A percentile compares a stretch with the other conserved stretches of the same genome.
Evolutionary conservation across 2,329 filamentous ascomycete species (phyloP).

Genomic region (Nectriaceae sp.): DNA sequence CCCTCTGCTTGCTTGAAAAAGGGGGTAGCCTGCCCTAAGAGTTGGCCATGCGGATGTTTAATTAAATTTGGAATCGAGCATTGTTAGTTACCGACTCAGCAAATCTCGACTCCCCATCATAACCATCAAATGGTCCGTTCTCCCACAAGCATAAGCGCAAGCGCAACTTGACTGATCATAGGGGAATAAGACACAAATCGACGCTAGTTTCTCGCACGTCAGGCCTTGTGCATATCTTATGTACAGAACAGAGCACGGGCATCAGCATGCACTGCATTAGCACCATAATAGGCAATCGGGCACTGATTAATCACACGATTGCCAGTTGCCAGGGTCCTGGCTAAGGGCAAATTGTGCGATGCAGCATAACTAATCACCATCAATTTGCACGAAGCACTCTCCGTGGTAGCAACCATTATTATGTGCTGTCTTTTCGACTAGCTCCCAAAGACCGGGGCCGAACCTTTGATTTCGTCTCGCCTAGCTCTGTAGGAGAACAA

Average conservation of each 20-base stretch:
- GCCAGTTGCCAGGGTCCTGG: neutral
- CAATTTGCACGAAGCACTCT: too few species aligned
- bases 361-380: too few species aligned
- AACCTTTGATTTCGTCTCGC: too few species aligned
- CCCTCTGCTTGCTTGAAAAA: slow-evolving; percentile 13
- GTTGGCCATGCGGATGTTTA: slow-evolving; percentile 18
- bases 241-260: slow-evolving; percentile 6
- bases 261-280: neutral
- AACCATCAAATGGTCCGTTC: too few species aligned
- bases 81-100: slow-evolving; percentile 13
- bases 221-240: slow-evolving; percentile 19
- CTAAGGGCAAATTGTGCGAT: neutral
- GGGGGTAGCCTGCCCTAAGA: slow-evolving; percentile 11
- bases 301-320: too few species aligned
- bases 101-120: slow-evolving; percentile 4
- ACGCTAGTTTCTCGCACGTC: slow-evolving; percentile 8
- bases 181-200: slow-evolving; percentile 6
- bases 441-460: too few species aligned
- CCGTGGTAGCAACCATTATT: too few species aligned
- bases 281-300: neutral
- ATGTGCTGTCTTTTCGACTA: too few species aligned
- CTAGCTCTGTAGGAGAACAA: neutral
- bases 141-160: too few species aligned
- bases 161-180: neutral
- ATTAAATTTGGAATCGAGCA: slow-evolving; percentile 19